These are phyloP conservation scores for Holtermannia corniformis DNA, from an alignment of 768 basidiomycete species.

Conservation along the genomic window DNA sequence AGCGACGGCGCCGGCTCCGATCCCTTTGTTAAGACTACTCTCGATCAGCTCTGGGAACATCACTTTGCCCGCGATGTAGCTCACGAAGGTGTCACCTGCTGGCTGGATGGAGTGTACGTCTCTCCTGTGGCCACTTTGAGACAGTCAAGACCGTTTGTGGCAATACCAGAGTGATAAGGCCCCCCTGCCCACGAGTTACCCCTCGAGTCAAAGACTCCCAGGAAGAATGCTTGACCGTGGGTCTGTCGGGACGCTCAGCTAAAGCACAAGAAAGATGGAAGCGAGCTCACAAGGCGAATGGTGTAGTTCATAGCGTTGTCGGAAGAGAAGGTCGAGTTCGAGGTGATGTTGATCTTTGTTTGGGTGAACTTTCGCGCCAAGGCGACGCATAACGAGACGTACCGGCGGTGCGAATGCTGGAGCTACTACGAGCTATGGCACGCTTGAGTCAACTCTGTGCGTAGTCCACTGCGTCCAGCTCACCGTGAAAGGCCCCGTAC, in stretches of 20 bases:
- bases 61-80: no score
- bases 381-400: no score
- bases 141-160: slow-evolving; percentile 12
- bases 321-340: not conserved
- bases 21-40: not conserved
- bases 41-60: no score
- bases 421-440: slow-evolving; percentile 21
- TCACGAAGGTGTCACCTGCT: no score
- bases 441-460: no score
- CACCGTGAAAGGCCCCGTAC: slow-evolving; percentile 29
- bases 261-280: not conserved
- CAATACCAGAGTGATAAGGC: slow-evolving; percentile 25
- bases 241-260: slow-evolving; percentile 8
- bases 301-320: slow-evolving; percentile 24
- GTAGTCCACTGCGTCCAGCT: no score
- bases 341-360: slow-evolving; percentile 31
- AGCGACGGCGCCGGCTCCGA: slow-evolving; percentile 8
- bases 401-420: slow-evolving; percentile 27
- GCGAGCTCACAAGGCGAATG: slow-evolving; percentile 7
- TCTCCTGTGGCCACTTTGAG: slow-evolving; percentile 20
- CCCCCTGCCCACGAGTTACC: slow-evolving; percentile 25
- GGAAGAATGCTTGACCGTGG: slow-evolving; percentile 30
- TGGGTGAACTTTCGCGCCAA: no score
- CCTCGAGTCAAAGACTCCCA: slow-evolving; percentile 17
- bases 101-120: not conserved